These are phyloP conservation scores for Pleurotus djamor DNA, from an alignment of 768 basidiomycete genomes.

Conservation along the genomic window DNA sequence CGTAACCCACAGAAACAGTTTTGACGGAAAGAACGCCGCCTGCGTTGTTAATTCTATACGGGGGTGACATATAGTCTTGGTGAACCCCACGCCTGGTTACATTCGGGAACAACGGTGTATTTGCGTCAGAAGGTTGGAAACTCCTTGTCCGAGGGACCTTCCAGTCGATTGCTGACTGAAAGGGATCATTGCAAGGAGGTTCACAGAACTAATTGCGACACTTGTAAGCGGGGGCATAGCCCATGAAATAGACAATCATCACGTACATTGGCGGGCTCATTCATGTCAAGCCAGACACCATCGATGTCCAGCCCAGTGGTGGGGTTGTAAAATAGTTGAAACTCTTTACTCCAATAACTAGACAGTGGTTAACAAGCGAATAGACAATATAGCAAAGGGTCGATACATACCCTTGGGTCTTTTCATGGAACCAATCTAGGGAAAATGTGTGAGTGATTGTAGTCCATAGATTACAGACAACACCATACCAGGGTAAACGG, in stretches of 20 bases:
- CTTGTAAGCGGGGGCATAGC: background rate
- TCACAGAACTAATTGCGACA: conserved; percentile 55
- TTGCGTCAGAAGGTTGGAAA: conserved; percentile 46
- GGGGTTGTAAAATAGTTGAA: conserved; percentile 52
- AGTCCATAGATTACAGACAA: background rate
- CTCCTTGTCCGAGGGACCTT: conserved; percentile 53
- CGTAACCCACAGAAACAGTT: conserved; percentile 47
- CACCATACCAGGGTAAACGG: conserved; percentile 48
- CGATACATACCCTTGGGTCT: conserved; percentile 41
- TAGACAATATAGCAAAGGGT: background rate
- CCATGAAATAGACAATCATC: background rate
- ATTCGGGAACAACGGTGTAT: conserved; percentile 50
- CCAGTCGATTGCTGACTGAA: conserved; percentile 49
- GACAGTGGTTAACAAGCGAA: background rate
- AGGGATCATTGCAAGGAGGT: conserved; percentile 59
- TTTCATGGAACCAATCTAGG: conserved; percentile 60
- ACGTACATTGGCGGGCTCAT: conserved; percentile 65
- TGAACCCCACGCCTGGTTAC: conserved; percentile 10
- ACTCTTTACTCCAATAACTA: conserved; percentile 66
- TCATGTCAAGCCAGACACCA: conserved; percentile 77
- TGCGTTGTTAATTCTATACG: conserved; percentile 59
- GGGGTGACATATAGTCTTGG: conserved; percentile 45
- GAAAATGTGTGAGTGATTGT: background rate
- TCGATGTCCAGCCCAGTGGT: conserved; percentile 60
- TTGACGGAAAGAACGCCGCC: conserved; percentile 49